Evolutionary conservation across 106 monocot genomes (phyloP), one percentile per base, ranked within the genome.

Genomic region (Platanthera guangdongensis): DNA sequence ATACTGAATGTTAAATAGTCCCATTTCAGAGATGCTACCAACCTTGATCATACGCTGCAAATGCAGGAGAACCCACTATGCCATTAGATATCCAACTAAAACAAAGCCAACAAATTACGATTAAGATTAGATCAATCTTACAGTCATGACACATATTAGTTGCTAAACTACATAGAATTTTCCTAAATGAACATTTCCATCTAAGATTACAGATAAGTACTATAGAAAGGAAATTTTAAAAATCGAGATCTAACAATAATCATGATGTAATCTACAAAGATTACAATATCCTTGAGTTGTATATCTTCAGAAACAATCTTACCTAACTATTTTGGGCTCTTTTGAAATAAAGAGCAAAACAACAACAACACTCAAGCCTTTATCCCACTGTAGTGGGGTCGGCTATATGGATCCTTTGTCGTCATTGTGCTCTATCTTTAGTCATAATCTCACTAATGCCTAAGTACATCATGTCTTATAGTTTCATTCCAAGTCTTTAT

Each of bases 41-140:
- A 97, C 97, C 97, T 94, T 97, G 97, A 83, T 97, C 97, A 83
- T 80, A 94, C 47, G 97, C 97, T 14, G 97, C 97, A 86, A 97
- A 97, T 80, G 97, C 97, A 14, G 97, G 97, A 78, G 97, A 97
- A 54, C 97, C 97, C 77, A 97, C 91, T 68, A 97, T 89, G 32
- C 94, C 97, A 83, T 97, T 97, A 50, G 97, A 91, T 32, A 97
- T 86, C 97, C 97, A 97, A 45, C 97, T 97, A 60, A 80, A n/a
- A 64, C 18, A 73, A 51, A 16, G 12, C 83, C 67, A 76, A 77
- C 14, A 63, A 53, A 32, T 65, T 32, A 65, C 18, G 65, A 30
- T 10, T 72, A 1, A 47, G 30, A 63, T 70, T 32, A 48, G 48
- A 39, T 48, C 15, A 47, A 70, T 16, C 70, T 70, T 70, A 70